phyloP scores from a whole-genome alignment of 2,329 filamentous ascomycete species.

The Zymoseptoria tritici region DNA sequence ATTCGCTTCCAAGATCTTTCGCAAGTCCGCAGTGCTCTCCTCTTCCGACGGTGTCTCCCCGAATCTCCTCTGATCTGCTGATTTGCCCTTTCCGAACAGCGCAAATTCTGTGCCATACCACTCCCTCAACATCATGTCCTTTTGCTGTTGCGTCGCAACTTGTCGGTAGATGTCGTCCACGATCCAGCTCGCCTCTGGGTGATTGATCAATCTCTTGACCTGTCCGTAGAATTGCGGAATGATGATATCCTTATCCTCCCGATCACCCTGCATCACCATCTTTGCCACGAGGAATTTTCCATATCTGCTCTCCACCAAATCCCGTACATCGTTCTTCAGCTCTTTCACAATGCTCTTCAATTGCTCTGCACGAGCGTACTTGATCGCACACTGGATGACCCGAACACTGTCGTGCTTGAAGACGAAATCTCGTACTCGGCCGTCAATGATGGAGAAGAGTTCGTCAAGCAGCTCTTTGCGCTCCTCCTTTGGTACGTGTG shows the following conservation, averaged over 20 bases:
- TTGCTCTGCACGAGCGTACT: slow-evolving; percentile 83
- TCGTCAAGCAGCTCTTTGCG: slow-evolving; percentile 79
- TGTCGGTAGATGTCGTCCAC: slow-evolving; percentile 92
- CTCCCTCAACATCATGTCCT: slow-evolving; percentile 75
- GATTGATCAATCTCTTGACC: slow-evolving; percentile 87
- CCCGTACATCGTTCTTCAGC: slow-evolving; percentile 73
- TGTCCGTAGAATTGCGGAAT: slow-evolving; percentile 93
- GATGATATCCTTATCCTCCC: slow-evolving; percentile 78
- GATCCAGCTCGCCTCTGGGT: slow-evolving; percentile 95
- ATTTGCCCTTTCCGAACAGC: slow-evolving; percentile 61
- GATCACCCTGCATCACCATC: slow-evolving; percentile 83
- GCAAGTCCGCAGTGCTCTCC: slow-evolving; percentile 55
- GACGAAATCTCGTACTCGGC: slow-evolving; percentile 87
- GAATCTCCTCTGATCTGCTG: slow-evolving; percentile 20
- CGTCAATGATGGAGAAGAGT: slow-evolving; percentile 84
- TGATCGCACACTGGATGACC: slow-evolving; percentile 92
- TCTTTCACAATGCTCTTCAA: slow-evolving; percentile 80
- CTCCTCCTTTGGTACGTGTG: slow-evolving; percentile 84
- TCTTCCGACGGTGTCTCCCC: slow-evolving; percentile 11
- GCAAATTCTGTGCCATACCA: slow-evolving; percentile 96
- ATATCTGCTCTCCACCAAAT: slow-evolving; percentile 88
- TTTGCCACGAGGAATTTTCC: slow-evolving; percentile 97
- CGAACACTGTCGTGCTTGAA: slow-evolving; percentile 98
- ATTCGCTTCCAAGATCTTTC: slow-evolving; percentile 63
- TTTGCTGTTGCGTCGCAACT: slow-evolving; percentile 78